These are phyloP conservation scores for Saccharomycopsis oosterbeekiorum DNA, from an alignment of 805 yeast genomes.

Conservation along the genomic window DNA sequence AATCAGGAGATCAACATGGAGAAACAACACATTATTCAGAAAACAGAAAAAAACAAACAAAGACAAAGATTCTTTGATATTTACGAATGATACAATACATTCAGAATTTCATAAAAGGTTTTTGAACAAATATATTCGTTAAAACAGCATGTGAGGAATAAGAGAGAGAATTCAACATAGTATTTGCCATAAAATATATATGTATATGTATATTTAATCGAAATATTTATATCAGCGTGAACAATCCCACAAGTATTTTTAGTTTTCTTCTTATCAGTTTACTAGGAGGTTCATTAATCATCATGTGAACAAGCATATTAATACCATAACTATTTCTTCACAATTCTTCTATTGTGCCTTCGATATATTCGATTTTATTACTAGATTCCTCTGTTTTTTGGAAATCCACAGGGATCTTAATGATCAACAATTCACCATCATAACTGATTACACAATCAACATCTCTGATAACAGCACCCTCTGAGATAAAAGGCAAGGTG, in stretches of 20 bases:
- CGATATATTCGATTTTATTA: neutral
- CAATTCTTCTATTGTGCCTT: neutral
- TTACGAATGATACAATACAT: slow-evolving; percentile 8
- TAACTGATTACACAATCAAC: slow-evolving; percentile 3
- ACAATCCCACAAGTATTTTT: too few species aligned
- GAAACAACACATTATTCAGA: slow-evolving; percentile 8
- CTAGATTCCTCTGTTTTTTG: neutral
- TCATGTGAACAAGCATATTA: neutral
- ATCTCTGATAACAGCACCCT: slow-evolving; percentile 3
- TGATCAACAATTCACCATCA: slow-evolving; percentile 3
- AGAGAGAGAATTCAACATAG: too few species aligned
- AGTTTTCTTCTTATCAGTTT: too few species aligned
- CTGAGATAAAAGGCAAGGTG: slow-evolving; percentile 2
- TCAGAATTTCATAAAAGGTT: slow-evolving; percentile 14
- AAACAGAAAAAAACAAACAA: slow-evolving; percentile 2
- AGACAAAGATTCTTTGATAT: neutral
- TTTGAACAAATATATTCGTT: slow-evolving; percentile 8
- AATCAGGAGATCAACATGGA: neutral
- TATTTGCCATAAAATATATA: neutral
- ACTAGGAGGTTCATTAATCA: too few species aligned
- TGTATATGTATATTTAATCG: neutral
- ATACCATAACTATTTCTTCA: neutral
- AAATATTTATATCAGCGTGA: neutral
- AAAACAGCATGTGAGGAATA: too few species aligned
- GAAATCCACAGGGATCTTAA: slow-evolving; percentile 3